These are phyloP conservation scores for Tephrocybe sp. DNA, from an alignment of 768 basidiomycete genomes.

Conservation along the genomic window DNA sequence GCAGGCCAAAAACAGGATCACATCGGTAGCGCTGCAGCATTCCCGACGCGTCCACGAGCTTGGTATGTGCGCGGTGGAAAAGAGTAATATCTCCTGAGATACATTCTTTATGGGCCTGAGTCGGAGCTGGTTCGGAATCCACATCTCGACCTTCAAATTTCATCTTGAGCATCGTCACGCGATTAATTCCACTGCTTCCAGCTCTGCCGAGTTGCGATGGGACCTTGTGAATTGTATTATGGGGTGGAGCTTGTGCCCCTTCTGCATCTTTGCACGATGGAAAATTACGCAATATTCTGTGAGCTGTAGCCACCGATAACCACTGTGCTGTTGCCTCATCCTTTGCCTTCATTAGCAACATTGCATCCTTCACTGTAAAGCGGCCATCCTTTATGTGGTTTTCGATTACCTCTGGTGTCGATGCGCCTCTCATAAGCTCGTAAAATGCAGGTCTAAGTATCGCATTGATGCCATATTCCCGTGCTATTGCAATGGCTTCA, in stretches of 20 bases:
- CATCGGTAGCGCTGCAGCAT: slow-evolving; percentile 2
- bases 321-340: slow-evolving; percentile 14
- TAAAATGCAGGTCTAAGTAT: slow-evolving; percentile 20
- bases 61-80: neutral
- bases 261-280: neutral
- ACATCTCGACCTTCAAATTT: neutral
- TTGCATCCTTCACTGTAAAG: slow-evolving; percentile 3
- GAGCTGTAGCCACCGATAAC: slow-evolving; percentile 2
- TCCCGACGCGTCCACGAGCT: slow-evolving; percentile 12
- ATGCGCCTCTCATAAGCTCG: neutral
- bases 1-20: slow-evolving; percentile 13
- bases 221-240: no score
- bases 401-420: neutral
- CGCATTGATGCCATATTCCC: slow-evolving; percentile 21
- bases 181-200: no score
- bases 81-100: neutral
- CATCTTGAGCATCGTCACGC: no score
- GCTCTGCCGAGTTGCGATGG: no score
- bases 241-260: neutral
- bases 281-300: neutral
- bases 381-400: neutral
- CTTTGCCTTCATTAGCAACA: slow-evolving; percentile 10
- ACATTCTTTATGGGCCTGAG: neutral
- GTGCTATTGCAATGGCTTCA: slow-evolving; percentile 29
- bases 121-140: no score